Conservation (phyloP, 306 rosid genomes). For the Carpinus fangiana region DNA sequence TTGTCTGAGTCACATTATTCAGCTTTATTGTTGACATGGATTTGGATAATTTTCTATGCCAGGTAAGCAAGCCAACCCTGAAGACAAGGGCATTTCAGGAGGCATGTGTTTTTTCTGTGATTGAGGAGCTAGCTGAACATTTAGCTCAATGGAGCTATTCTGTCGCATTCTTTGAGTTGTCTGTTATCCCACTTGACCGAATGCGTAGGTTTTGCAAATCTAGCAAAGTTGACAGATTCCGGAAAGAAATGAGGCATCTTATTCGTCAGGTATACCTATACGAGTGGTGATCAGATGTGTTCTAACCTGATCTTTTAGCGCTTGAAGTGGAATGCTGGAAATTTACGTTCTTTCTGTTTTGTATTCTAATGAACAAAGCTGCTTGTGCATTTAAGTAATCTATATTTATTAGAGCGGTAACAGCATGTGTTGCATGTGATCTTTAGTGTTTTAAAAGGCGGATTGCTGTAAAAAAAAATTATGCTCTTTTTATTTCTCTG, state of each 20-base stretch:
- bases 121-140: constrained; percentile 92
- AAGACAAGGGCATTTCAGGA: constrained; percentile 97
- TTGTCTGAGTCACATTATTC: not conserved
- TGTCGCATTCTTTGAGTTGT: constrained; percentile 77
- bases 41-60: constrained; percentile 26
- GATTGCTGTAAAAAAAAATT: not conserved
- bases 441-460: constrained; percentile 5
- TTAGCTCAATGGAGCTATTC: constrained; percentile 92
- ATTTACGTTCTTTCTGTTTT: not conserved
- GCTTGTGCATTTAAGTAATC: constrained; percentile 13
- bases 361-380: not conserved
- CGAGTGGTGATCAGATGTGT: not conserved
- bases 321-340: not conserved
- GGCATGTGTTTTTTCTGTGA: constrained; percentile 85
- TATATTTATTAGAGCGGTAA: constrained; percentile 11
- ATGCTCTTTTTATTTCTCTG: not conserved
- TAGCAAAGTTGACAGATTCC: constrained; percentile 85
- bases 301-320: constrained; percentile 1
- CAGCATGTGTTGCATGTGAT: not conserved
- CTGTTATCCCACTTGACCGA: constrained; percentile 76
- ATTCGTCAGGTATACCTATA: constrained; percentile 61
- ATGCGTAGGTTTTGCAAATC: constrained; percentile 78
- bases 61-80: constrained; percentile 83
- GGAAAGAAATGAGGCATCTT: constrained; percentile 73
- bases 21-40: constrained; percentile 10